A percentile compares a stretch with the other conserved stretches of the same genome.
These are phyloP conservation scores for Sedum album DNA, from an alignment of 164 flowering plant species.

Conservation along the genomic window DNA sequence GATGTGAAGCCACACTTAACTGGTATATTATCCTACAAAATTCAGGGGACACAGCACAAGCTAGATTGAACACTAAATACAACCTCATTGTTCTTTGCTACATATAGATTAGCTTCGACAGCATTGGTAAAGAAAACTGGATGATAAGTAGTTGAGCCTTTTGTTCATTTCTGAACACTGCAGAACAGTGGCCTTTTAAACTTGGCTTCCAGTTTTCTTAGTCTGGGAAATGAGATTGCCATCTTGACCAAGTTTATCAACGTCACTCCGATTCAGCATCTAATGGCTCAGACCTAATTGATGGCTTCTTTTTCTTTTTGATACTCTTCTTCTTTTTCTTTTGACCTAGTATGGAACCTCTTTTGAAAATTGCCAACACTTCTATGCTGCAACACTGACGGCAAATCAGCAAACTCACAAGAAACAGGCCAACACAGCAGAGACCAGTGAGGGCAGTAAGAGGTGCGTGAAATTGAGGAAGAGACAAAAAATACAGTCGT, in stretches of 20 bases:
- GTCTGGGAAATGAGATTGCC: neutral
- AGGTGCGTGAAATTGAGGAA: neutral
- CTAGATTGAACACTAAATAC: neutral
- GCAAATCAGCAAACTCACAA: neutral
- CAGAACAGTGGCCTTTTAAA: neutral
- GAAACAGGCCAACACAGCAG: neutral
- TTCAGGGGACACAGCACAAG: neutral
- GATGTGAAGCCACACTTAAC: neutral
- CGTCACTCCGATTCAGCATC: conserved; percentile 1
- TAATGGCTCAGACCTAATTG: neutral
- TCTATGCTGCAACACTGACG: conserved; percentile 67
- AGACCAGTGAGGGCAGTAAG: neutral
- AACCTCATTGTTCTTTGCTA: neutral
- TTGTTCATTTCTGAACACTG: neutral
- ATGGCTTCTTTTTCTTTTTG: conserved; percentile 39
- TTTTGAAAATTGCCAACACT: conserved; percentile 78
- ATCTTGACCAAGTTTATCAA: neutral
- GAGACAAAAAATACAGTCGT: too few relatives aligned
- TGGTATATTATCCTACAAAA: neutral
- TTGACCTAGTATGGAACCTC: conserved; percentile 24
- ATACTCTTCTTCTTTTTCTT: conserved; percentile 56
- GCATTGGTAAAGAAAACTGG: neutral
- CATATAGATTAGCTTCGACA: neutral
- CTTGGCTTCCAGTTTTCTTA: conserved; percentile 1
- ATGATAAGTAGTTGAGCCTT: neutral